These are phyloP conservation scores for Phytophthora sp. DNA, from an alignment of 352 stramenopile species.

Conservation along the genomic window DNA sequence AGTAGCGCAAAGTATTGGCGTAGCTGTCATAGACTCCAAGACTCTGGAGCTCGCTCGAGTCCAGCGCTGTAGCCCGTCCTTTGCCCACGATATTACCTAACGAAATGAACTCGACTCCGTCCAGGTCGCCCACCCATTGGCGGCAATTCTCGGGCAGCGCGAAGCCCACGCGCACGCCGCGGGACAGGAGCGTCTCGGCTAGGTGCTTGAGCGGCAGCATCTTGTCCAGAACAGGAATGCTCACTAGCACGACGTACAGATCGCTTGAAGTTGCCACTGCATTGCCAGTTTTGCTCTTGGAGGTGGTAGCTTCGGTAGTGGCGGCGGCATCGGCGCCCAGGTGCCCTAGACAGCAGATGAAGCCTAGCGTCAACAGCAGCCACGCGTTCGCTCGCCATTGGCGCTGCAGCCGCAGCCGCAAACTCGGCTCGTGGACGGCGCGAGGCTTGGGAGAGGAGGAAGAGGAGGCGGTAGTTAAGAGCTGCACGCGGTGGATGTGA, in stretches of 20 bases:
- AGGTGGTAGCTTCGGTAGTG: background rate
- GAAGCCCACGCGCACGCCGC: conserved; percentile 80
- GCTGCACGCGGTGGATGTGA: conserved; percentile 49
- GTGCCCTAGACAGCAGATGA: conserved; percentile 31
- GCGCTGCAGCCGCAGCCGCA: conserved; percentile 22
- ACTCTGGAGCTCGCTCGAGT: conserved; percentile 41
- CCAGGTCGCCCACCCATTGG: conserved; percentile 78
- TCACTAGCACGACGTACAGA: conserved; percentile 86
- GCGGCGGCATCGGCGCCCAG: conserved; percentile 21
- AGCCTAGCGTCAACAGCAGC: conserved; percentile 36
- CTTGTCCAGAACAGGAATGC: conserved; percentile 84
- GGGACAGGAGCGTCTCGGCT: conserved; percentile 71
- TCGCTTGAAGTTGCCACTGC: conserved; percentile 22
- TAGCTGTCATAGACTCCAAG: conserved; percentile 75
- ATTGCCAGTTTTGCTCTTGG: conserved; percentile 23
- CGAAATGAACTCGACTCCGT: conserved; percentile 83
- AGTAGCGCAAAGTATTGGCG: conserved; percentile 65
- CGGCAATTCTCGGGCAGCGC: conserved; percentile 83
- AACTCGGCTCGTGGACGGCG: conserved; percentile 9
- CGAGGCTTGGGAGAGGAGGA: background rate
- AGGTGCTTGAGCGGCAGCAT: conserved; percentile 84
- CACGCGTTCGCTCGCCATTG: conserved; percentile 46
- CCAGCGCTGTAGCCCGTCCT: conserved; percentile 33
- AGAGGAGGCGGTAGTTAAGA: conserved; percentile 7
- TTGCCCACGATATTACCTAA: conserved; percentile 65